Percentiles rank a stretch among this genome's conserved stretches.
phyloP scores from a whole-genome alignment of 2,329 filamentous ascomycete species.

The Colletotrichum aenigma region DNA sequence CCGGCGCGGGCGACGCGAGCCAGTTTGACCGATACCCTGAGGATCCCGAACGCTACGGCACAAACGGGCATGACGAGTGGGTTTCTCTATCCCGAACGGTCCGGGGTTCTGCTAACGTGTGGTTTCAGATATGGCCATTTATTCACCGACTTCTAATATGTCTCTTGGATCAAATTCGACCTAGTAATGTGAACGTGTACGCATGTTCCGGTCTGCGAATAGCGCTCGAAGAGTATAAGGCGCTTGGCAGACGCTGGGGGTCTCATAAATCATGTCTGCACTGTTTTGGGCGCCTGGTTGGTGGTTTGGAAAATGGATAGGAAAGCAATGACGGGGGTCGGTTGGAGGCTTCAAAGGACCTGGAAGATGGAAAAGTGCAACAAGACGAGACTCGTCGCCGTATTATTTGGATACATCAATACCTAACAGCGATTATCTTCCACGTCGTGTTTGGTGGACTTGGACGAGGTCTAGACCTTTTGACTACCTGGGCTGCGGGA shows the following conservation, averaged over 20 bases:
- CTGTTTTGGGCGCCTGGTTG: conserved; percentile 12
- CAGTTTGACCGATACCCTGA: conserved; percentile 99
- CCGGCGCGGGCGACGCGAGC: conserved; percentile 91
- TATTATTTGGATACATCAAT: conserved; percentile 21
- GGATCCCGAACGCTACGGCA: conserved; percentile 91
- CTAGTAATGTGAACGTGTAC: not conserved
- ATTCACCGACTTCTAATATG: conserved; percentile 73
- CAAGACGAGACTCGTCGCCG: conserved; percentile 11
- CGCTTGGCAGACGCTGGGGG: not conserved
- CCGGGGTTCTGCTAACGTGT: not conserved
- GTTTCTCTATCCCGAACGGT: conserved; percentile 43
- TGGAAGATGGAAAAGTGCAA: conserved; percentile 13
- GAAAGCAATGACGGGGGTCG: conserved; percentile 2
- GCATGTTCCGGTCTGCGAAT: not conserved
- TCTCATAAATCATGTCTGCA: conserved; percentile 11
- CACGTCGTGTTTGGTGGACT: not conserved
- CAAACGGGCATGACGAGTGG: conserved; percentile 81
- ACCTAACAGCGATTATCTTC: conserved; percentile 20
- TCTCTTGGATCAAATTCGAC: not conserved
- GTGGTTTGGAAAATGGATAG: conserved; percentile 17
- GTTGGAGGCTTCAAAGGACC: conserved; percentile 1
- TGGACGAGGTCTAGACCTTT: not conserved
- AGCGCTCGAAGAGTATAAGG: conserved; percentile 12
- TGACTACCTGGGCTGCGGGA: not conserved
- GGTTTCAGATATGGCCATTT: conserved; percentile 69